Evolutionary conservation across 805 yeast species (phyloP).

Genomic region (Phaffomyces thermotolerans): DNA sequence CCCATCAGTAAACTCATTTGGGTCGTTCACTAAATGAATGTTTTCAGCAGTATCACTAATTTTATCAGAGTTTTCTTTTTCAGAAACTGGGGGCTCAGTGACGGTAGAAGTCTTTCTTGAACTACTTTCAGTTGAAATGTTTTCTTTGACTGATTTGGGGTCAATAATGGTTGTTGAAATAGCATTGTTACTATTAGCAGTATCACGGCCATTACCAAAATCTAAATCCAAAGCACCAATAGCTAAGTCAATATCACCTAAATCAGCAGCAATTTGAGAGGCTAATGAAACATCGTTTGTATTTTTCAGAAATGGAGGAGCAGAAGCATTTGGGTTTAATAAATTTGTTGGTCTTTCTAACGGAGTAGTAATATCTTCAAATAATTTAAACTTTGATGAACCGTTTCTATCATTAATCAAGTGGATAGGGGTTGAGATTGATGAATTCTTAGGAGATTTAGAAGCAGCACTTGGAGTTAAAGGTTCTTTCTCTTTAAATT

Average conservation of each 20-base stretch:
- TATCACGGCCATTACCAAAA: slow-evolving; percentile 11
- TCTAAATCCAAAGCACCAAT: slow-evolving; percentile 22
- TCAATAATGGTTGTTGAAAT: slow-evolving; percentile 4
- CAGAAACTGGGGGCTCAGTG: background rate
- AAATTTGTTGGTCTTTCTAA: slow-evolving; percentile 19
- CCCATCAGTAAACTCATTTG: slow-evolving; percentile 15
- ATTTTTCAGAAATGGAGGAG: slow-evolving; percentile 21
- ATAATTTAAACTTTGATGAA: slow-evolving; percentile 16
- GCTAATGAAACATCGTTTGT: slow-evolving; percentile 7
- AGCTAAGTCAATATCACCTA: slow-evolving; percentile 21
- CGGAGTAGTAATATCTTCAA: slow-evolving; percentile 17
- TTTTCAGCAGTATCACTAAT: background rate
- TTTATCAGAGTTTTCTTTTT: background rate
- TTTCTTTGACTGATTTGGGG: slow-evolving; percentile 26
- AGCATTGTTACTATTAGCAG: background rate
- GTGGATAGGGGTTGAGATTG: slow-evolving; percentile 14
- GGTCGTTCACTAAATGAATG: slow-evolving; percentile 3
- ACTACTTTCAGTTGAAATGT: slow-evolving; percentile 17
- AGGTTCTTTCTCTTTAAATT: slow-evolving; percentile 6
- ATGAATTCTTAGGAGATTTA: slow-evolving; percentile 9
- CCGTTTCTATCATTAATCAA: slow-evolving; percentile 3
- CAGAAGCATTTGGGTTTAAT: slow-evolving; percentile 13
- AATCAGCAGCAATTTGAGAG: slow-evolving; percentile 12
- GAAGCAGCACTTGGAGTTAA: slow-evolving; percentile 7
- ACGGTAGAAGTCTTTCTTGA: background rate